A percentile compares a stretch with the other conserved stretches of the same genome.
phyloP scores from a whole-genome alignment of 2,329 filamentous ascomycete genomes.

The Aspergillus ochraceoroseus region DNA sequence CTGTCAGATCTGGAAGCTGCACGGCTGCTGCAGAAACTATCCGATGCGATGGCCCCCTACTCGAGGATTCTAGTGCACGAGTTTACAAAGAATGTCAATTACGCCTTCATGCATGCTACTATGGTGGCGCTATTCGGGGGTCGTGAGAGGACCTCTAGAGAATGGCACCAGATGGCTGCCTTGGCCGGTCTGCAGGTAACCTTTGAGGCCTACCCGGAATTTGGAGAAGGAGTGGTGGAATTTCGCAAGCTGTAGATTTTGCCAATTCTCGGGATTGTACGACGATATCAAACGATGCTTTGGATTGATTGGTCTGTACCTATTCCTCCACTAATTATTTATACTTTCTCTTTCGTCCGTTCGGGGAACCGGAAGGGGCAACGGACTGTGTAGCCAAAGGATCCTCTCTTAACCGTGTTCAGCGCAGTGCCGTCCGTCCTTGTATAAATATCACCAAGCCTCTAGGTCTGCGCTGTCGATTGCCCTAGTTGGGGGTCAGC shows the following conservation, averaged over 20 bases:
- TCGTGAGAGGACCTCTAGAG: constrained; percentile 31
- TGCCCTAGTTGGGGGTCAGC: no score
- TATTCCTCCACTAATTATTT: not conserved
- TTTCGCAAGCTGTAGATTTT: not conserved
- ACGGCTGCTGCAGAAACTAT: constrained; percentile 35
- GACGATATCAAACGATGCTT: no score
- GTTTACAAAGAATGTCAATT: constrained; percentile 35
- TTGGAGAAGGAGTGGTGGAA: constrained; percentile 35
- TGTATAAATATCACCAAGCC: no score
- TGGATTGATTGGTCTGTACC: no score
- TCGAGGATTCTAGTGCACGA: constrained; percentile 38
- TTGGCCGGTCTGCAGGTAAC: constrained; percentile 33
- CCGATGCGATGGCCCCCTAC: constrained; percentile 32
- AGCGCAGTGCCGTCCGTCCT: no score
- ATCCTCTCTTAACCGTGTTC: no score
- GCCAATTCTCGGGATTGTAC: no score
- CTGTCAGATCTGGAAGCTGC: constrained; percentile 36
- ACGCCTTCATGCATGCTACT: constrained; percentile 35
- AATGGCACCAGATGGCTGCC: constrained; percentile 35
- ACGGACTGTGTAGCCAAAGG: no score
- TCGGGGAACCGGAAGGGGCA: no score
- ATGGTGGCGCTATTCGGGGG: constrained; percentile 39
- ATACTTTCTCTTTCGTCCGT: no score
- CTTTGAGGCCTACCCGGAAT: constrained; percentile 33
- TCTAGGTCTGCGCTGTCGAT: no score